Evolutionary conservation across 169 alveolate species (phyloP).

Genomic region (Plasmodium berghei): DNA sequence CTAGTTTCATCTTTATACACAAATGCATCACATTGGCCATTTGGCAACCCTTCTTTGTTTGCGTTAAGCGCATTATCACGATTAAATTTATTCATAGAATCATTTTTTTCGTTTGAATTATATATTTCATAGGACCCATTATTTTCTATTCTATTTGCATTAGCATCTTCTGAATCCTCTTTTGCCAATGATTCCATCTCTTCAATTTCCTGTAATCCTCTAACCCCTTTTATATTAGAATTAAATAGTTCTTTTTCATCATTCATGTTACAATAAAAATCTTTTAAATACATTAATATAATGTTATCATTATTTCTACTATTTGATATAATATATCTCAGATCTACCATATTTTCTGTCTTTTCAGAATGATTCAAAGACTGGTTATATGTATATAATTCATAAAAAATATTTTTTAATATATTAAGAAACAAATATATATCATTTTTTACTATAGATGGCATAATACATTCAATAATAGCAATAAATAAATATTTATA

Average conservation of each 20-base stretch:
- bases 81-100: too few species aligned
- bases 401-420: conserved; percentile 58
- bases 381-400: conserved; percentile 67
- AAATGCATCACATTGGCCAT: neutral
- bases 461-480: conserved; percentile 73
- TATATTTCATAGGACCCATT: neutral
- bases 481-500: conserved; percentile 72
- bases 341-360: conserved; percentile 9
- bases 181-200: neutral
- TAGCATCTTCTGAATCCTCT: neutral
- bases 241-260: conserved; percentile 6
- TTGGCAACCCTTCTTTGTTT: neutral
- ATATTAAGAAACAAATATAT: conserved; percentile 60
- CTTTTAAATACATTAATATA: conserved; percentile 37
- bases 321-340: conserved; percentile 40
- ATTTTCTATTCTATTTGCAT: neutral
- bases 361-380: conserved; percentile 16
- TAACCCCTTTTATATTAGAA: neutral
- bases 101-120: neutral
- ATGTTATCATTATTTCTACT: conserved; percentile 58
- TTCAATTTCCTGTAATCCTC: neutral
- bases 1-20: neutral
- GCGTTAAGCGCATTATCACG: neutral
- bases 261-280: conserved; percentile 59
- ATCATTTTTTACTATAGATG: conserved; percentile 68